Conservation (phyloP, 1,284 basidiomycete species). For the Leccinum laetum region DNA sequence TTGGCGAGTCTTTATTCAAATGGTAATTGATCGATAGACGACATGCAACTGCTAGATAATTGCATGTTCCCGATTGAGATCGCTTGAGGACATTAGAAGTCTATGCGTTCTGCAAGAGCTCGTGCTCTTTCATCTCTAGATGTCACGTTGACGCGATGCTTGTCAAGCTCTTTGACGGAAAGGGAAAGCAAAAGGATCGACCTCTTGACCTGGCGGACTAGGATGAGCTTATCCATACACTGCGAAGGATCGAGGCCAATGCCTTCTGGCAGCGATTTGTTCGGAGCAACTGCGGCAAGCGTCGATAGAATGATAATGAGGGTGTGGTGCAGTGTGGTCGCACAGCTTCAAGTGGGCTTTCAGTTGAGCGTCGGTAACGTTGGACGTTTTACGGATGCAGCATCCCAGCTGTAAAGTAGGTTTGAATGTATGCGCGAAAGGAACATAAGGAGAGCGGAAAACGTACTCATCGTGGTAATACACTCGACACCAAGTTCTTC, state of each 20-base stretch:
- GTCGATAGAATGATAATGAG: slow-evolving; percentile 48
- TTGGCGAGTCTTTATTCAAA: too few relatives aligned
- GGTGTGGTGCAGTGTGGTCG: slow-evolving; percentile 69
- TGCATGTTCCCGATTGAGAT: too few relatives aligned
- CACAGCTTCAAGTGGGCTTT: slow-evolving; percentile 54
- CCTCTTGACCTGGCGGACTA: slow-evolving; percentile 21
- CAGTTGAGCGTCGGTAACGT: slow-evolving; percentile 71
- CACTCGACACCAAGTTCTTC: slow-evolving; percentile 83
- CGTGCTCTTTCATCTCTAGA: too few relatives aligned
- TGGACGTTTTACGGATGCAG: slow-evolving; percentile 61
- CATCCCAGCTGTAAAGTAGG: slow-evolving; percentile 59
- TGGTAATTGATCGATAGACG: too few relatives aligned
- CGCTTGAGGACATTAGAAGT: too few relatives aligned
- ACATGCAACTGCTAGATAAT: too few relatives aligned
- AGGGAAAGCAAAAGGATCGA: slow-evolving; percentile 15
- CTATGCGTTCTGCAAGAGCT: too few relatives aligned
- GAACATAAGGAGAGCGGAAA: neutral
- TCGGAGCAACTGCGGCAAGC: slow-evolving; percentile 22
- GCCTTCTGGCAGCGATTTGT: slow-evolving; percentile 43
- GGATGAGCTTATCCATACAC: slow-evolving; percentile 35
- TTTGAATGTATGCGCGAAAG: slow-evolving; percentile 1
- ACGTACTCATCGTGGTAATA: slow-evolving; percentile 87
- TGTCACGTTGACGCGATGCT: too few relatives aligned
- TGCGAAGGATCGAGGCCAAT: slow-evolving; percentile 54
- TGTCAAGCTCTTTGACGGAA: too few relatives aligned